These are phyloP conservation scores for Diaporthe aspalathi DNA, from an alignment of 2,329 filamentous ascomycete genomes.

Conservation along the genomic window DNA sequence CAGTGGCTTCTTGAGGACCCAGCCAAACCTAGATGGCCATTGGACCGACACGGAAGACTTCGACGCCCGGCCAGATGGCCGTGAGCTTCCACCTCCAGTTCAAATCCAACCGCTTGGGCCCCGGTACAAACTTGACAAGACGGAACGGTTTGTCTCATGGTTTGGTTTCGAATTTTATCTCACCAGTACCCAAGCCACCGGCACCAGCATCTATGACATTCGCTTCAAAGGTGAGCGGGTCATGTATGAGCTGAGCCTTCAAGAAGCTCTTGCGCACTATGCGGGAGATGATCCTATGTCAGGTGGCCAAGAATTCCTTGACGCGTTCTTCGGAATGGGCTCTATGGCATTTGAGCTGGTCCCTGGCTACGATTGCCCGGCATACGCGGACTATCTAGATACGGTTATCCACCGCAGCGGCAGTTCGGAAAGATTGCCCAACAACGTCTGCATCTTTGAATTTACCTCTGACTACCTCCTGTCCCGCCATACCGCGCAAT, in stretches of 20 bases:
- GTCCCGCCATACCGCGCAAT: conserved; percentile 50
- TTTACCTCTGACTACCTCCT: conserved; percentile 51
- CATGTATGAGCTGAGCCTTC: conserved; percentile 63
- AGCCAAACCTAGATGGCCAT: conserved; percentile 42
- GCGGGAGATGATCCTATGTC: conserved; percentile 59
- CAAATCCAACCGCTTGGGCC: conserved; percentile 53
- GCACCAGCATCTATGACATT: conserved; percentile 61
- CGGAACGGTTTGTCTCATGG: conserved; percentile 61
- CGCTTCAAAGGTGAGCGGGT: conserved; percentile 62
- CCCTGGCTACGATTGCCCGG: conserved; percentile 56
- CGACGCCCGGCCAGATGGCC: conserved; percentile 46
- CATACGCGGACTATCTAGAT: conserved; percentile 45
- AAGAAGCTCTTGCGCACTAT: conserved; percentile 65
- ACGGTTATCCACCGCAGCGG: conserved; percentile 51
- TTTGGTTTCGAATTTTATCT: conserved; percentile 66
- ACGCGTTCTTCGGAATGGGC: conserved; percentile 53
- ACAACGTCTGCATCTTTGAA: conserved; percentile 55
- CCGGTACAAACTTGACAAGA: conserved; percentile 56
- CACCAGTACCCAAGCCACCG: conserved; percentile 55
- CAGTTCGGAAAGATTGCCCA: conserved; percentile 45
- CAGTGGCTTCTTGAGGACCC: conserved; percentile 28
- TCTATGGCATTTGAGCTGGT: conserved; percentile 51
- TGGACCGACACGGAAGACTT: conserved; percentile 50
- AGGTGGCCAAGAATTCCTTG: conserved; percentile 56
- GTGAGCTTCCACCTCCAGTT: conserved; percentile 46